Conservation (phyloP, 768 basidiomycete genomes). For the Myochromella boudieri region DNA sequence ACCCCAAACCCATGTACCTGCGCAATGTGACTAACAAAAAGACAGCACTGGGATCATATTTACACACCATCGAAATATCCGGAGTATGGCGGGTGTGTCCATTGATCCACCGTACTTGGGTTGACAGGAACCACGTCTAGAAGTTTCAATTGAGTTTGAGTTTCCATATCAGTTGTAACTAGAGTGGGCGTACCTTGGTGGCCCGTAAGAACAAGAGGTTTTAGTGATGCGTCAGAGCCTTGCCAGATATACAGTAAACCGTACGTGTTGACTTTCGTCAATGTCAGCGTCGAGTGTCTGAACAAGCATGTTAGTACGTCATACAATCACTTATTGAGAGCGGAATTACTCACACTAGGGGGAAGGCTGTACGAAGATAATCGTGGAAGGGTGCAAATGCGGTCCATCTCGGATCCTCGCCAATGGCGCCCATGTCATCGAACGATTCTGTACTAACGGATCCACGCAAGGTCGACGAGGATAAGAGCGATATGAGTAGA, state of each 20-base stretch:
- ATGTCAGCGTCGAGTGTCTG: constrained; percentile 57
- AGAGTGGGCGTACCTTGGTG: constrained; percentile 67
- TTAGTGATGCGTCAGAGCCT: constrained; percentile 59
- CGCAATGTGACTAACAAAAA: too few relatives aligned
- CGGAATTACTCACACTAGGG: constrained; percentile 55
- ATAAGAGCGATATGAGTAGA: neutral
- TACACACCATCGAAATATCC: constrained; percentile 58
- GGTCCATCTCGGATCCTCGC: constrained; percentile 54
- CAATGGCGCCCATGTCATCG: constrained; percentile 48
- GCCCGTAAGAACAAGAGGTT: constrained; percentile 68
- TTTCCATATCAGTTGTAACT: neutral
- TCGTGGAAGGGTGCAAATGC: constrained; percentile 53
- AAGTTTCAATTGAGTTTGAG: neutral
- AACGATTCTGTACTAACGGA: constrained; percentile 50
- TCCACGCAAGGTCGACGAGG: neutral
- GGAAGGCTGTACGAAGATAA: constrained; percentile 53
- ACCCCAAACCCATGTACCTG: constrained; percentile 66
- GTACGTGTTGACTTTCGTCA: constrained; percentile 76
- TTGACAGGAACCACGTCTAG: constrained; percentile 66
- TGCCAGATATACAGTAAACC: constrained; percentile 75
- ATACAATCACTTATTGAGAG: neutral
- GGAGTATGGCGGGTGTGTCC: constrained; percentile 60
- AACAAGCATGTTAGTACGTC: neutral
- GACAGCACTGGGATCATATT: too few relatives aligned
- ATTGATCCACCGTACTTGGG: constrained; percentile 44